These are phyloP conservation scores for Penicillium bovifimosum DNA, from an alignment of 495 filamentous ascomycete genomes.

Conservation along the genomic window DNA sequence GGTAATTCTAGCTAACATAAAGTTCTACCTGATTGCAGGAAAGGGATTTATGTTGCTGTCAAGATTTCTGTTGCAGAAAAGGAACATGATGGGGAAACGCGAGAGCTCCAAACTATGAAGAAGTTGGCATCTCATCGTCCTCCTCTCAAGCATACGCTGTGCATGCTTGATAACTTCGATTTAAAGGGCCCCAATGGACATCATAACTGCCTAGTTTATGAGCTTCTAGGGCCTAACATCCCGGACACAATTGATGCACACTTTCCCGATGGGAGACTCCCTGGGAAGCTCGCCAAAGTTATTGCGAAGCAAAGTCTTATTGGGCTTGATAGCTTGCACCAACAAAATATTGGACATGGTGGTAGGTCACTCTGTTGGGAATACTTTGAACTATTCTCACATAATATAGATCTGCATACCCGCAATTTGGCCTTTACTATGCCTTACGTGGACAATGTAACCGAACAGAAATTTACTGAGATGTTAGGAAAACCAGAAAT, in stretches of 20 bases:
- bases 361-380: conserved; percentile 22
- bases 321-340: conserved; percentile 38
- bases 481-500: conserved; percentile 34
- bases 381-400: conserved; percentile 13
- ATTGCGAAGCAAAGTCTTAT: conserved; percentile 40
- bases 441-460: conserved; percentile 15
- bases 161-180: conserved; percentile 37
- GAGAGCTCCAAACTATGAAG: conserved; percentile 25
- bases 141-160: conserved; percentile 21
- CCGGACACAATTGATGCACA: conserved; percentile 23
- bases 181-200: conserved; percentile 39
- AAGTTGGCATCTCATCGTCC: conserved; percentile 17
- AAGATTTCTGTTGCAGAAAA: conserved; percentile 26
- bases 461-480: conserved; percentile 28
- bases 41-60: conserved; percentile 25
- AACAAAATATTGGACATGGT: conserved; percentile 39
- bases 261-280: conserved; percentile 32
- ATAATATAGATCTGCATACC: conserved; percentile 38
- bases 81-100: conserved; percentile 11
- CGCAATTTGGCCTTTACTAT: conserved; percentile 43
- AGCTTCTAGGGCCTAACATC: conserved; percentile 40
- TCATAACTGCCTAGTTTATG: conserved; percentile 44
- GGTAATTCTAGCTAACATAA: conserved; percentile 16
- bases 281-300: conserved; percentile 35
- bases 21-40: conserved; percentile 2